Conservation (phyloP, 148 eudicot genomes). For the Rhododendron ferrugineum region DNA sequence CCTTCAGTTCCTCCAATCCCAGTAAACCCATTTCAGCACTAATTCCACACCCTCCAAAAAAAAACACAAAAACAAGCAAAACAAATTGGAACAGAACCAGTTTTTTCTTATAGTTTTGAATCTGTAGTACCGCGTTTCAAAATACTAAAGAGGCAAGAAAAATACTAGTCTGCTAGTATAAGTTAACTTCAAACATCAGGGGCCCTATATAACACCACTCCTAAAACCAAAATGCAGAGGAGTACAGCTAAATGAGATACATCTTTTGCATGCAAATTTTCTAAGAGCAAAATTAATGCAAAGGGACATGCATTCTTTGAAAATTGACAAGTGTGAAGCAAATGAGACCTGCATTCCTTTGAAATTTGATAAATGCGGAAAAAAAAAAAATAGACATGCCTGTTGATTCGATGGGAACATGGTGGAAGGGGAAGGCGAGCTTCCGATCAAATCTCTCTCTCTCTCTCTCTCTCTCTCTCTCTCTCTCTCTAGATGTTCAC, state of each 20-base stretch:
- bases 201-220: background rate
- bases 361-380: background rate
- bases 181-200: background rate
- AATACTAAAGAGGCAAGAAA: background rate
- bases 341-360: background rate
- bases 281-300: background rate
- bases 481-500: background rate
- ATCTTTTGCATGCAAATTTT: background rate
- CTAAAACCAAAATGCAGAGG: background rate
- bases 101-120: background rate
- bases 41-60: background rate
- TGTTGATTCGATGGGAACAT: conserved; percentile 6
- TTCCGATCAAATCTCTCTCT: background rate
- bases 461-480: conserved; percentile 10
- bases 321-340: background rate
- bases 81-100: background rate
- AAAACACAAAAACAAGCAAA: background rate
- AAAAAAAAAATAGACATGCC: background rate
- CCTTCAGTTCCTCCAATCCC: background rate
- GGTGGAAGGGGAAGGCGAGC: background rate
- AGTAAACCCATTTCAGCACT: background rate
- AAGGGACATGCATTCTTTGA: background rate
- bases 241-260: background rate
- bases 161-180: background rate
- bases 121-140: background rate